Evolutionary conservation across 768 basidiomycete species (phyloP).

Genomic region (Agaricus subrufescens): DNA sequence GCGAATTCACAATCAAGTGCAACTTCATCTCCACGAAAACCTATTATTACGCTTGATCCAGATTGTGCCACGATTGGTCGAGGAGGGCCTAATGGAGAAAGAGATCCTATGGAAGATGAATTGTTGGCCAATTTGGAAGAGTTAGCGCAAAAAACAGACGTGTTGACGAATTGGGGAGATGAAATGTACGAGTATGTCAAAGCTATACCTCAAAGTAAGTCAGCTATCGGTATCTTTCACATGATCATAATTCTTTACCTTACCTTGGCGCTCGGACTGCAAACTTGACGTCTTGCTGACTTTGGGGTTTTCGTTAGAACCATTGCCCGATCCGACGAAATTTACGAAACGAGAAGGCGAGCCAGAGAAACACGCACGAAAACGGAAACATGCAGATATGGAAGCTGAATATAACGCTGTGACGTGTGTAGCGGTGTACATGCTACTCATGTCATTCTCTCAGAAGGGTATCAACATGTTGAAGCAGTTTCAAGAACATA

Average conservation of each 20-base stretch:
- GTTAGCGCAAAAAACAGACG: conserved; percentile 93
- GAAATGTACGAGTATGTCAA: conserved; percentile 90
- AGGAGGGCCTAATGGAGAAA: conserved; percentile 27
- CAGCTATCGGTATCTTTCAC: background rate
- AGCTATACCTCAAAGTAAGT: conserved; percentile 77
- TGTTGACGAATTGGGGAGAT: conserved; percentile 90
- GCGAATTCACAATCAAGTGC: conserved; percentile 19
- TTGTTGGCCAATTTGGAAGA: conserved; percentile 82
- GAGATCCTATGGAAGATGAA: conserved; percentile 77
- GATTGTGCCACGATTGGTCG: conserved; percentile 21
- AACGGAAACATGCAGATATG: conserved; percentile 67
- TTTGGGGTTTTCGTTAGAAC: conserved; percentile 42
- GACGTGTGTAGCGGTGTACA: conserved; percentile 84
- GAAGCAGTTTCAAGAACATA: conserved; percentile 71
- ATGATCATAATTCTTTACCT: no score
- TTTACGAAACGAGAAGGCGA: conserved; percentile 71
- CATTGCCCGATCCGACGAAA: conserved; percentile 74
- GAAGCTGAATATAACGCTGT: conserved; percentile 82
- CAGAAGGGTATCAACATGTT: conserved; percentile 89
- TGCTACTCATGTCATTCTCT: conserved; percentile 88
- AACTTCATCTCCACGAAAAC: conserved; percentile 55
- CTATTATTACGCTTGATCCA: conserved; percentile 43
- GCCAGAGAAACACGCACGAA: conserved; percentile 60
- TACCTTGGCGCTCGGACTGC: no score
- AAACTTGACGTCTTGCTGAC: background rate